Percentiles rank a stretch among this genome's conserved stretches.
Evolutionary conservation across 805 yeast genomes (phyloP).

Genomic region (Metschnikowia baotianmanensis): DNA sequence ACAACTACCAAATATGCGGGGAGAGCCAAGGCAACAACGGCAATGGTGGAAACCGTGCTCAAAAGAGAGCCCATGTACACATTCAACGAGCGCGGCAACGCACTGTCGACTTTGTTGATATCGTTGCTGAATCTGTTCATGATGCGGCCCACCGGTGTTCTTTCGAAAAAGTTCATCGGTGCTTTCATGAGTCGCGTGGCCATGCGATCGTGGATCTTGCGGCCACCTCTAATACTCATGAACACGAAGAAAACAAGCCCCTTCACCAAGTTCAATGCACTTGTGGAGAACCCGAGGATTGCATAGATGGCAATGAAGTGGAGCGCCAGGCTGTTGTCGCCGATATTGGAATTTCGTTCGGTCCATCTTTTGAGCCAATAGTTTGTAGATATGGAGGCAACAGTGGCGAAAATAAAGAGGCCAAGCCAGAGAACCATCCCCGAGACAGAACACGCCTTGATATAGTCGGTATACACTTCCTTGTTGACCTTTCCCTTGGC

Average conservation of each 20-base stretch:
- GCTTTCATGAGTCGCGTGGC: constrained; percentile 50
- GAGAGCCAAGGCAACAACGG: constrained; percentile 51
- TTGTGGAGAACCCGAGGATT: constrained; percentile 51
- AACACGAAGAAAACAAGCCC: constrained; percentile 49
- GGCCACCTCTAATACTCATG: constrained; percentile 57
- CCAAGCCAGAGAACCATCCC: constrained; percentile 44
- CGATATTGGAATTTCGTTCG: constrained; percentile 45
- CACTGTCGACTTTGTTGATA: constrained; percentile 53
- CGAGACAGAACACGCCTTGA: constrained; percentile 53
- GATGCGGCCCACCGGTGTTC: constrained; percentile 67
- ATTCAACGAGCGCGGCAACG: constrained; percentile 52
- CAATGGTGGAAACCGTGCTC: constrained; percentile 48
- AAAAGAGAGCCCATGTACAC: constrained; percentile 45
- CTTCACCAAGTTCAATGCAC: constrained; percentile 45
- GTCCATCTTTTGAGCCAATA: constrained; percentile 74
- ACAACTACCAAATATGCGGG: constrained; percentile 54
- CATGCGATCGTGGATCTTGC: constrained; percentile 55
- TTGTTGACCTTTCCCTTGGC: constrained; percentile 59
- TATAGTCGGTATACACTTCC: constrained; percentile 52
- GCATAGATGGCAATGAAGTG: constrained; percentile 55
- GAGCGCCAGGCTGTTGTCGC: constrained; percentile 40
- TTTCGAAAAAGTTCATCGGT: constrained; percentile 67
- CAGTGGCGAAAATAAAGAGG: constrained; percentile 30
- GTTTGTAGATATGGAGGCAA: constrained; percentile 43
- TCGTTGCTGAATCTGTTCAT: constrained; percentile 66